Base-by-base conservation (phyloP, 768 basidiomycete genomes). In the Boletus sensibilis region DNA sequence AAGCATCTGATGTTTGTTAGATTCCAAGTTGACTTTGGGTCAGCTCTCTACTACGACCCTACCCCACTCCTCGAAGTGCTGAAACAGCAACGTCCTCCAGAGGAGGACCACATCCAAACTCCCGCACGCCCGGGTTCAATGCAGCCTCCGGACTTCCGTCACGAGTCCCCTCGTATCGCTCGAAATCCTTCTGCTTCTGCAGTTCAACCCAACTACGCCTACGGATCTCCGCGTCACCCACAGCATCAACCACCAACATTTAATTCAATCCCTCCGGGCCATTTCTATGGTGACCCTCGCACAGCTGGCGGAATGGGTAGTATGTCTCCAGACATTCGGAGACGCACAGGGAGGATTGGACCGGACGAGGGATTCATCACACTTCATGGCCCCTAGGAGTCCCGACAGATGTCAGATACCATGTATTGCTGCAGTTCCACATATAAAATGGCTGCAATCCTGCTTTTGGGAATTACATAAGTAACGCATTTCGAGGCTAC, bases 21-120 rank as follows among this genome's bases (percentile, higher is more conserved):
- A 62, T 92, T 90, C 67, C 78, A 84, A n/a, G 85, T 90, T 3
- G 90, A 92, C 64, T 75, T 82, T 68, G 76, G 79, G 55, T 90
- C 90, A 4, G 79, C 84, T 20, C 74, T 92, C 18, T 90, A 88
- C 68, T 92, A 87, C 51, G 81, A 92, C 68, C 79, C 90, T 13
- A 81, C 84, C 12, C 77, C 76, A 5, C 79, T 91, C 7, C 72
- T 79, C 14, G 79, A 86, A 58, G 75, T 79, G 27, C 69, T 82
- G 40, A 81, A 79, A 54, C 68, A 60, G 43, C 70, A 72, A 40
- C 66, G 68, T 39, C 63, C 68, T 2, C 60, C 59, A 41, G 67
- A 74, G 29, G 73, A 65, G 27, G 68, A 74, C 40, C 64, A 60
- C 39, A 39, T 61, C 18, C 61, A 62, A 23, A 45, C 57, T 2